These are phyloP conservation scores for Pachysandra terminalis DNA, from an alignment of 164 flowering plant genomes.

Conservation along the genomic window DNA sequence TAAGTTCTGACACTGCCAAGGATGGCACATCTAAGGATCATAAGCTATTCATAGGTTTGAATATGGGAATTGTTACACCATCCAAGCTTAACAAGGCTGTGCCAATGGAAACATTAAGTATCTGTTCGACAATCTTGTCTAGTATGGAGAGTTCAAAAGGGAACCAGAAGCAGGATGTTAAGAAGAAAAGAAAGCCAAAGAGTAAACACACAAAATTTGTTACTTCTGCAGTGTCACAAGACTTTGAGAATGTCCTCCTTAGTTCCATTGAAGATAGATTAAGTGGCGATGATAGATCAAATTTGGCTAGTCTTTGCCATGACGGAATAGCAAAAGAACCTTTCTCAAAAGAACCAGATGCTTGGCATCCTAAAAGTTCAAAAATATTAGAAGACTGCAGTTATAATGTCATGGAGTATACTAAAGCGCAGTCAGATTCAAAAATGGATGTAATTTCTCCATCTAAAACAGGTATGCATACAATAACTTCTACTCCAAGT, in stretches of 20 bases:
- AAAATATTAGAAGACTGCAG: background rate
- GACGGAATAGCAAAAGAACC: conserved; percentile 5
- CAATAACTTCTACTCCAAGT: background rate
- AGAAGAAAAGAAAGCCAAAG: background rate
- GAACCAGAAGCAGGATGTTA: background rate
- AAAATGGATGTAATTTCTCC: background rate
- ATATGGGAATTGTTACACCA: background rate
- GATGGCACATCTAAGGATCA: background rate
- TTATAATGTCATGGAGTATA: background rate
- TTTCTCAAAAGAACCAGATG: background rate
- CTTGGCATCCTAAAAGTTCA: background rate
- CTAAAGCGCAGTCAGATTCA: background rate
- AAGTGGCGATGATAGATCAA: background rate
- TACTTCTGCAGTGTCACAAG: background rate
- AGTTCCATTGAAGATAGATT: background rate
- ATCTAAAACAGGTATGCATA: background rate
- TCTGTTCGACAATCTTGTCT: background rate
- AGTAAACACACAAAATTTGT: background rate
- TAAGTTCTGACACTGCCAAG: background rate
- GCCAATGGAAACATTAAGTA: background rate
- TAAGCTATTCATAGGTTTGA: background rate
- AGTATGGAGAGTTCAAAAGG: background rate
- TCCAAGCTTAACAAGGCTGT: background rate
- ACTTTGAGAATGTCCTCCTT: background rate
- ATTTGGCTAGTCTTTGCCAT: background rate